Evolutionary conservation across 2,329 filamentous ascomycete genomes (phyloP), one percentile per base, ranked within the genome.

Genomic region (Cladosporium colombiae): DNA sequence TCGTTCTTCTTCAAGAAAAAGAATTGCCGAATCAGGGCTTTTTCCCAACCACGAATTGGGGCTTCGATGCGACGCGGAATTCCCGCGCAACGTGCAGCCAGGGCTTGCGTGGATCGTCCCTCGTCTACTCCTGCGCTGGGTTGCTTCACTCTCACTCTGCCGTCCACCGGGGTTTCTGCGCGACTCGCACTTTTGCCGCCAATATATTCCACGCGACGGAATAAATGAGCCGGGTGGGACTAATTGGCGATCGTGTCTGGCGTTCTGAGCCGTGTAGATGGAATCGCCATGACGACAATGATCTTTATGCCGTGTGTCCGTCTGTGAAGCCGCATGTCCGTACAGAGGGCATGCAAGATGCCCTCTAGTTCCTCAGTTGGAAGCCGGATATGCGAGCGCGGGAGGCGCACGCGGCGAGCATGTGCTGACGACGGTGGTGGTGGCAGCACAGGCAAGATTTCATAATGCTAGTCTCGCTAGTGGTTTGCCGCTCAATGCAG

Each of bases 211-310:
- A 40, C 13, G 55, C 31, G 33, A 25, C 55, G 55, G 55, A 23
- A 35, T 16, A 3, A 40, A 8, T 27, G 13, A 35, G 31, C 55
- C 55, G 55, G 33, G 27, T 25, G 49, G 21, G 33, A 57, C 55
- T 57, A 57, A 18, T 25, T 31, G 55, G 55, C 33, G 55, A 57
- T 57, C 55, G 21, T 57, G 55, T 27, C 40, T 46, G 40, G 40
- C 40, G 40, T 46, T 46, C 23, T 21, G 40, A 13, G 10, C 40
- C 40, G 40, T 46, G 40, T 2, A 7, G n/a, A 29, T 52, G 49
- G 23, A 18, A 52, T 55, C 52, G 27, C n/a, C 31, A 31, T 53
- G 25, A 53, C 27, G 25, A 53, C 25, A 29, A 29, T n/a, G 50
- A 53, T 31, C 27, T 3, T 29, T 16, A 18, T 53, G 50, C 50